Conservation (phyloP, 2,329 filamentous ascomycete species). For the Xylogone sp. region DNA sequence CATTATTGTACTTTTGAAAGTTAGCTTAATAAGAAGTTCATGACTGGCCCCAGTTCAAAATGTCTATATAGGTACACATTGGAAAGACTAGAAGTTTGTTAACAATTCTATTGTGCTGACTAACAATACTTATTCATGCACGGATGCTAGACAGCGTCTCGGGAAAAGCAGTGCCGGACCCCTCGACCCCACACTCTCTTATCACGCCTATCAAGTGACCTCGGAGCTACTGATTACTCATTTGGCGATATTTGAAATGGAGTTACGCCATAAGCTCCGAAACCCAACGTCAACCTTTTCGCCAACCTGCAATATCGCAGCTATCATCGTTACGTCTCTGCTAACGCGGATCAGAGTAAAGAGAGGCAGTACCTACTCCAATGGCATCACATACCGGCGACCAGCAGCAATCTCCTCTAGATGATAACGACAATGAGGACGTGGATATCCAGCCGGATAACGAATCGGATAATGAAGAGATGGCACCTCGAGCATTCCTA, state of each 20-base stretch:
- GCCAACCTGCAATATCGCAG: too few relatives aligned
- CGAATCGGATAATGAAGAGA: background rate
- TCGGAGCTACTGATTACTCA: background rate
- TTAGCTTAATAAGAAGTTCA: too few relatives aligned
- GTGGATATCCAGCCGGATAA: constrained; percentile 26
- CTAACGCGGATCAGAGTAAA: background rate
- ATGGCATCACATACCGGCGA: background rate
- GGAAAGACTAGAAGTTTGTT: too few relatives aligned
- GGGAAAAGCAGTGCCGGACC: too few relatives aligned
- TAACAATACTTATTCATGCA: too few relatives aligned
- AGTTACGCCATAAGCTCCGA: background rate
- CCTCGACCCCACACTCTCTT: background rate
- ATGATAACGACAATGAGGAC: constrained; percentile 18
- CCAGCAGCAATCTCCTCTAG: background rate
- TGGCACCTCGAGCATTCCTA: background rate
- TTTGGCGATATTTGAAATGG: background rate
- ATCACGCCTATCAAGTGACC: background rate
- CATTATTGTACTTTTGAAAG: too few relatives aligned
- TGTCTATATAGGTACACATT: too few relatives aligned
- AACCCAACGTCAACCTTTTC: background rate
- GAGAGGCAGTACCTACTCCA: background rate
- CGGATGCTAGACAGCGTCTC: too few relatives aligned
- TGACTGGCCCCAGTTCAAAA: too few relatives aligned
- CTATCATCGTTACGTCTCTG: background rate
- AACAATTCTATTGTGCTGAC: too few relatives aligned